Conservation (phyloP, 1,139 yeast species). For the Blastobotrys buckinghamii region DNA sequence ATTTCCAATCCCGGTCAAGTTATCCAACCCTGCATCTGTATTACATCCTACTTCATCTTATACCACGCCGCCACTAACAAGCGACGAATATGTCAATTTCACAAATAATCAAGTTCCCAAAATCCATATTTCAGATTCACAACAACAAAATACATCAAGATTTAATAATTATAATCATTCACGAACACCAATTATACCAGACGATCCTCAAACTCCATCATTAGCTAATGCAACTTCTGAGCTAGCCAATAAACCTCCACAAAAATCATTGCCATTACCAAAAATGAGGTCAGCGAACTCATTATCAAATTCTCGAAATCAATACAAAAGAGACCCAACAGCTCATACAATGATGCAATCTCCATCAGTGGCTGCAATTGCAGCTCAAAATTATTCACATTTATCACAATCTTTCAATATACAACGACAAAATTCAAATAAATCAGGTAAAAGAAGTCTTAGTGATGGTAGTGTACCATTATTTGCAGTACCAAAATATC, state of each 20-base stretch:
- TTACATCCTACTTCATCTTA: neutral
- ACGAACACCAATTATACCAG: neutral
- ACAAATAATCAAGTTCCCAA: neutral
- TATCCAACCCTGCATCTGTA: neutral
- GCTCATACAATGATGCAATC: conserved; percentile 7
- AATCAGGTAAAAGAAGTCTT: neutral
- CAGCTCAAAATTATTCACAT: conserved; percentile 1
- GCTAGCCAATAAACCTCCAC: conserved; percentile 6
- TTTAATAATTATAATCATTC: neutral
- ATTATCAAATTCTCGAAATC: conserved; percentile 4
- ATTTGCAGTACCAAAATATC: conserved; percentile 5
- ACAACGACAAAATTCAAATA: neutral
- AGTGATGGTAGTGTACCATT: neutral
- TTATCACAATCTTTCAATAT: neutral
- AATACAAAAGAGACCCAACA: conserved; percentile 5
- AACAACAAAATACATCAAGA: neutral
- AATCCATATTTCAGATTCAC: neutral
- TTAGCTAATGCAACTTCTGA: conserved; percentile 8
- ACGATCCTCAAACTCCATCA: conserved; percentile 6
- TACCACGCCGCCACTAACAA: conserved; percentile 2
- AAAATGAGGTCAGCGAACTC: conserved; percentile 4
- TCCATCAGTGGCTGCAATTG: conserved; percentile 4
- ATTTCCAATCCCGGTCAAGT: neutral
- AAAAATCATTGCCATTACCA: conserved; percentile 10
- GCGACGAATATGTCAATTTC: neutral